phyloP scores from a whole-genome alignment of 805 yeast genomes.

The Teunomyces atbi region DNA sequence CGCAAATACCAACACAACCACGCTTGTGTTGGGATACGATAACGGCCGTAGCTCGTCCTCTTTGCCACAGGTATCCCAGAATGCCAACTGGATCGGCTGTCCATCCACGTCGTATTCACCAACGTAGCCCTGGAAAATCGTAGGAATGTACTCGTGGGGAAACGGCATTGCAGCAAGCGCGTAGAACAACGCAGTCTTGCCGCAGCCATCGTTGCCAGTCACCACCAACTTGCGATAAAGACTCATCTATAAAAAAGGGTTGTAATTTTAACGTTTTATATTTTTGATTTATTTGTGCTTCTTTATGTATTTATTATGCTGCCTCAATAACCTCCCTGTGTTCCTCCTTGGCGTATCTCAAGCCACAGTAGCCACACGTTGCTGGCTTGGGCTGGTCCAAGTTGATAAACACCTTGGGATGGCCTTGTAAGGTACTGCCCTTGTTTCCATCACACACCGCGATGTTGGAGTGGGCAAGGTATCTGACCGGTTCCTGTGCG shows the following conservation, averaged over 20 bases:
- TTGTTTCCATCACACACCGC: conserved; percentile 86
- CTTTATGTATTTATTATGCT: background rate
- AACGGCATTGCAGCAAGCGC: background rate
- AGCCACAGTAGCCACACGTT: conserved; percentile 81
- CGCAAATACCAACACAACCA: conserved; percentile 86
- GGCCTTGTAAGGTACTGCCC: conserved; percentile 69
- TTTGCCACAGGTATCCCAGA: conserved; percentile 85
- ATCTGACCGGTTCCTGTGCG: conserved; percentile 68
- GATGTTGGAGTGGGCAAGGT: conserved; percentile 48
- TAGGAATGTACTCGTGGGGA: conserved; percentile 1
- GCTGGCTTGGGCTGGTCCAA: conserved; percentile 72
- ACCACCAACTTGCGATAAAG: background rate
- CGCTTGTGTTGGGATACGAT: conserved; percentile 90
- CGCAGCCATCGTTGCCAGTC: background rate
- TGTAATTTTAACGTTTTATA: background rate
- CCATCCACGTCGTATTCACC: background rate
- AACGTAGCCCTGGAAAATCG: conserved; percentile 1
- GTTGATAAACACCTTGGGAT: conserved; percentile 79
- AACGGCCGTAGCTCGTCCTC: background rate
- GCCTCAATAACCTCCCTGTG: conserved; percentile 40
- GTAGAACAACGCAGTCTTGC: conserved; percentile 1
- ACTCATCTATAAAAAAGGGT: too few species aligned
- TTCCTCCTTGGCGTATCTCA: conserved; percentile 59
- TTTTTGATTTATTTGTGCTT: background rate
- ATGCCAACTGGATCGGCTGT: conserved; percentile 53